Conservation (phyloP, 2,329 filamentous ascomycete species). For the Xylaria sp. region DNA sequence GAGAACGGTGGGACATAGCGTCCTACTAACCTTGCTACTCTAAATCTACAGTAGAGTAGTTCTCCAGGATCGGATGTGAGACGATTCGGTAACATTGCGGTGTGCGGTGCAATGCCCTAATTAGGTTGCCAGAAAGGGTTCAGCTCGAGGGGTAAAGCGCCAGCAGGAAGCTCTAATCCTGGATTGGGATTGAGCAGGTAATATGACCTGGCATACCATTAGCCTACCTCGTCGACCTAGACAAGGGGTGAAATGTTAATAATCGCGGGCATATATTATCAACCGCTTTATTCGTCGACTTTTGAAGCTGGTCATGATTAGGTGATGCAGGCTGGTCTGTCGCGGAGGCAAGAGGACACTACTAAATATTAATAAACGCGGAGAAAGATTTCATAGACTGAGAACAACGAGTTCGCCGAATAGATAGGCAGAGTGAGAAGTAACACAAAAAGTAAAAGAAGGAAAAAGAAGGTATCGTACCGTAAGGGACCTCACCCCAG, state of each 20-base stretch:
- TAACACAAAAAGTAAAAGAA: not conserved
- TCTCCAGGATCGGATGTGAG: not conserved
- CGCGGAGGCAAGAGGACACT: not conserved
- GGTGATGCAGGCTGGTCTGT: not conserved
- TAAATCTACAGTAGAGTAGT: not conserved
- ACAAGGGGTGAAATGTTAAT: too few relatives aligned
- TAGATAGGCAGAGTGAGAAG: not conserved
- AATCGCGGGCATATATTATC: not conserved
- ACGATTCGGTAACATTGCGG: conserved; percentile 16
- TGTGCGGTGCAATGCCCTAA: conserved; percentile 25
- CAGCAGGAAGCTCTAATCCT: conserved; percentile 10
- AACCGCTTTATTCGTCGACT: not conserved
- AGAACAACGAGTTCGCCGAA: not conserved
- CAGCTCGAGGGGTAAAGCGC: conserved; percentile 17
- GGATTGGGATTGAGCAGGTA: conserved; percentile 5
- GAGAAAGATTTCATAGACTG: not conserved
- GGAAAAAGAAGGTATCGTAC: not conserved
- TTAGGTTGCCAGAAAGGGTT: conserved; percentile 14
- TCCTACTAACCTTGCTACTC: not conserved
- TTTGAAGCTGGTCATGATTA: not conserved
- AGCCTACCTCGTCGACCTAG: not conserved
- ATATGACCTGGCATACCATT: not conserved
- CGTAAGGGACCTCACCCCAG: not conserved
- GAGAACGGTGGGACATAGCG: not conserved
- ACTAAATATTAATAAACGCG: not conserved